Evolutionary conservation across 176 grass and related monocot genomes (phyloP).

Genomic region (Lolium perenne): DNA sequence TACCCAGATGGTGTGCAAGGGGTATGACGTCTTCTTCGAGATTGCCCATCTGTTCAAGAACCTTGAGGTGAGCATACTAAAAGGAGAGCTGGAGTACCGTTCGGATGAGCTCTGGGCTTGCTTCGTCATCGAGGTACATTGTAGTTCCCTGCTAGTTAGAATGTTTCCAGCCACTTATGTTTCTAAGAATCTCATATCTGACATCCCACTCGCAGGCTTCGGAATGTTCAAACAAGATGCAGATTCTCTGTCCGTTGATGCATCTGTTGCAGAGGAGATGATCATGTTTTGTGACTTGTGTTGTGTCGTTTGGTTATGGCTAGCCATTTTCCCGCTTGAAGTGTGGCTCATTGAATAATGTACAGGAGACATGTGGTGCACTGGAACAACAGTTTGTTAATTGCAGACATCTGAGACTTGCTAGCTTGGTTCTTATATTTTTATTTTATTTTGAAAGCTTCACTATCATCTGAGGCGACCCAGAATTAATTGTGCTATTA

Average conservation of each 20-base stretch:
- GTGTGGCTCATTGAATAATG: background rate
- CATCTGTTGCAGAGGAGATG: conserved; percentile 61
- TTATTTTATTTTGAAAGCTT: background rate
- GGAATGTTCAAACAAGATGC: conserved; percentile 56
- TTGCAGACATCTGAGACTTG: conserved; percentile 1
- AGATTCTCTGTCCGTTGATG: conserved; percentile 80
- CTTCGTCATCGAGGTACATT: conserved; percentile 64
- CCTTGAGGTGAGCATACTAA: conserved; percentile 62
- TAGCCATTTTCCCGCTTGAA: background rate
- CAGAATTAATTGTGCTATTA: background rate
- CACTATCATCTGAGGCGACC: background rate
- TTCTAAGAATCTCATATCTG: background rate
- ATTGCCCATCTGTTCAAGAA: conserved; percentile 52
- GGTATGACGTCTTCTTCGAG: conserved; percentile 66
- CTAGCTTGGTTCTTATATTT: background rate
- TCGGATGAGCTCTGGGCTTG: conserved; percentile 59
- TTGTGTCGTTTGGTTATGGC: background rate
- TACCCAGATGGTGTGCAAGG: conserved; percentile 62
- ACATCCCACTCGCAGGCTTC: conserved; percentile 37
- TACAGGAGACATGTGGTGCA: background rate
- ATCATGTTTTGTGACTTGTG: background rate
- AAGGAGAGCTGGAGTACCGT: conserved; percentile 63
- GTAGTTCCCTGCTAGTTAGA: background rate
- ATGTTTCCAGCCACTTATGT: background rate
- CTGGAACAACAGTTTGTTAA: background rate